Evolutionary conservation across 1,284 basidiomycete species (phyloP).

Genomic region (Austroboletus novae-zelandiae): DNA sequence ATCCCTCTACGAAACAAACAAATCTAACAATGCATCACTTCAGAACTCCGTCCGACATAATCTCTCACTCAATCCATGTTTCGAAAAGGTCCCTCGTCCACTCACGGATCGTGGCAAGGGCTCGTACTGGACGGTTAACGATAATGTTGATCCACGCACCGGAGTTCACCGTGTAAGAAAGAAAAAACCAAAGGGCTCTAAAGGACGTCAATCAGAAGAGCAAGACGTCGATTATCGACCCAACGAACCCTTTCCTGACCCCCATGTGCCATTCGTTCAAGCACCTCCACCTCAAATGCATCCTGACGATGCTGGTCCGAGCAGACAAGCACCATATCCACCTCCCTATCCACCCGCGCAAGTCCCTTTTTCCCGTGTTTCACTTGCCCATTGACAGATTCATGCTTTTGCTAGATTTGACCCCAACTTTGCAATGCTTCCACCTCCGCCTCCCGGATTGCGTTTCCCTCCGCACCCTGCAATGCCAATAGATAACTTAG

Average conservation of each 20-base stretch:
- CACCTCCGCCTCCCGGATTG: conserved; percentile 52
- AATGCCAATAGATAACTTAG: conserved; percentile 61
- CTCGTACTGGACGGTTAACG: conserved; percentile 86
- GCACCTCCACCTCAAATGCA: conserved; percentile 49
- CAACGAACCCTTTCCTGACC: conserved; percentile 51
- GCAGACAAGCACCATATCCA: conserved; percentile 53
- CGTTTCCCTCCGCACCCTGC: conserved; percentile 58
- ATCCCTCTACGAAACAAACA: conserved; percentile 24
- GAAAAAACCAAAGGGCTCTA: conserved; percentile 64
- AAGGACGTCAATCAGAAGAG: conserved; percentile 46
- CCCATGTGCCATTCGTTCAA: conserved; percentile 51
- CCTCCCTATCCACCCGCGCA: conserved; percentile 48
- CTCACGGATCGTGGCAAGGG: conserved; percentile 86
- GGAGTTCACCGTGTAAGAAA: conserved; percentile 82
- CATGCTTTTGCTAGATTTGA: conserved; percentile 50
- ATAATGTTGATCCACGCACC: conserved; percentile 81
- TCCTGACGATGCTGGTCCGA: conserved; percentile 56
- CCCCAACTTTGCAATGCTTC: conserved; percentile 63
- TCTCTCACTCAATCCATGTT: conserved; percentile 89
- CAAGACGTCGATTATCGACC: conserved; percentile 61
- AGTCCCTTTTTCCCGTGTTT: background rate
- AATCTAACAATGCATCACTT: conserved; percentile 22
- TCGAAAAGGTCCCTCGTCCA: conserved; percentile 87
- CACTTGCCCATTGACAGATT: background rate
- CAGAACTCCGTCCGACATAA: conserved; percentile 96